phyloP scores from a whole-genome alignment of 2,329 filamentous ascomycete genomes.

The Fusarium coicis region DNA sequence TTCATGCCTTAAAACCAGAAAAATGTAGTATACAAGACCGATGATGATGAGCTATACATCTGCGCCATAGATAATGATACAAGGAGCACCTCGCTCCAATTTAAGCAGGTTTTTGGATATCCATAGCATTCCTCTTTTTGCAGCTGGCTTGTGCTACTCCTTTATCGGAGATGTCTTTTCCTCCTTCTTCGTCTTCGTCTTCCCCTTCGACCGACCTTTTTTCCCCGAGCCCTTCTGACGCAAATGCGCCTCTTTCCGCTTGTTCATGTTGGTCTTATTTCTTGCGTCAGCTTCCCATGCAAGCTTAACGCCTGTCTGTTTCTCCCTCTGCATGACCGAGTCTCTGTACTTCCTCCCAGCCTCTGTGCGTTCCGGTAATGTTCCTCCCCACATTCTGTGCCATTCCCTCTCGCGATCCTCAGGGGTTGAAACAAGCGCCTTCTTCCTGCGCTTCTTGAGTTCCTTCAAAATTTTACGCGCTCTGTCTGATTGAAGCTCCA shows the following conservation, averaged over 20 bases:
- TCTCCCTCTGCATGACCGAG: conserved; percentile 63
- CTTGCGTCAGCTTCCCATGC: conserved; percentile 50
- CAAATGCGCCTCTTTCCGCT: neutral
- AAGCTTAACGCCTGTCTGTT: conserved; percentile 58
- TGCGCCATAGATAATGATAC: conserved; percentile 19
- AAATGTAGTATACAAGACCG: conserved; percentile 16
- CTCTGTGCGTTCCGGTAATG: conserved; percentile 55
- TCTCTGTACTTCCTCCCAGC: conserved; percentile 69
- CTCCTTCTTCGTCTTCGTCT: neutral
- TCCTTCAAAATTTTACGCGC: conserved; percentile 65
- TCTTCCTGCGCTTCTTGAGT: conserved; percentile 66
- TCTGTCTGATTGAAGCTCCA: conserved; percentile 63
- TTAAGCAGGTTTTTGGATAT: neutral
- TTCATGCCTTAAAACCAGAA: neutral
- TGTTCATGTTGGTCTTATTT: neutral
- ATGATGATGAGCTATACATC: conserved; percentile 11
- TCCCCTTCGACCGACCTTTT: neutral
- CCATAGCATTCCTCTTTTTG: neutral
- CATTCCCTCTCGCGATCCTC: conserved; percentile 54
- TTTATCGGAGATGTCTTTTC: neutral
- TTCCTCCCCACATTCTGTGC: conserved; percentile 60
- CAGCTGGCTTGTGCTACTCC: neutral
- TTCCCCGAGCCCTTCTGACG: neutral
- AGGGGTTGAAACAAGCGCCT: conserved; percentile 55
- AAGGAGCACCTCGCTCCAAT: conserved; percentile 15